phyloP scores from a whole-genome alignment of 2,329 filamentous ascomycete genomes.

The Pezicula rhizophila region DNA sequence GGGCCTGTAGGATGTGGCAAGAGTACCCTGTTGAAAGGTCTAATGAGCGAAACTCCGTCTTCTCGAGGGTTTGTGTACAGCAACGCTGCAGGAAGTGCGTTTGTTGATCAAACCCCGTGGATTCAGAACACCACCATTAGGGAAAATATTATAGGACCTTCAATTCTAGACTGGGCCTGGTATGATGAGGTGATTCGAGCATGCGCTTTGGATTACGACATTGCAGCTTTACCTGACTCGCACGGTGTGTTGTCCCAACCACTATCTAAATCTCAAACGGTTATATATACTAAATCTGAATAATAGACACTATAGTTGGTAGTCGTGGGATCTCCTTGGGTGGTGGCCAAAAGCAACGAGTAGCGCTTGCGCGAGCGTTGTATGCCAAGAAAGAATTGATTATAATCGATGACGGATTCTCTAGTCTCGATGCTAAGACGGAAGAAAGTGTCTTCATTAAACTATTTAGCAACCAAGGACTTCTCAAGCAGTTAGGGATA shows the following conservation, averaged over 20 bases:
- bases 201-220: conserved; percentile 55
- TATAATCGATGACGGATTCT: conserved; percentile 14
- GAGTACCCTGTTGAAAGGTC: conserved; percentile 21
- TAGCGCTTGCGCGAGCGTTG: conserved; percentile 56
- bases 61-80: conserved; percentile 20
- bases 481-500: conserved; percentile 21
- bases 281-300: neutral
- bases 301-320: conserved; percentile 19
- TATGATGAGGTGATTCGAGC: conserved; percentile 60
- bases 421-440: conserved; percentile 13
- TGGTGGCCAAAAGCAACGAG: conserved; percentile 37
- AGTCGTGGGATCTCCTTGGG: conserved; percentile 22
- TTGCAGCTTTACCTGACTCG: conserved; percentile 55
- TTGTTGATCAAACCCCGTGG: conserved; percentile 41
- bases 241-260: conserved; percentile 40
- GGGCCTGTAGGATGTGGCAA: conserved; percentile 29
- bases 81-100: conserved; percentile 25
- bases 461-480: conserved; percentile 8
- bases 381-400: conserved; percentile 26
- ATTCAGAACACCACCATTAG: conserved; percentile 36
- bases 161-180: conserved; percentile 46
- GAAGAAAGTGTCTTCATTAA: conserved; percentile 2
- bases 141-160: conserved; percentile 33
- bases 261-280: neutral
- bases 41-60: conserved; percentile 24